Evolutionary conservation across 306 rosid species (phyloP).

Genomic region (Cucurbita argyrosperma): DNA sequence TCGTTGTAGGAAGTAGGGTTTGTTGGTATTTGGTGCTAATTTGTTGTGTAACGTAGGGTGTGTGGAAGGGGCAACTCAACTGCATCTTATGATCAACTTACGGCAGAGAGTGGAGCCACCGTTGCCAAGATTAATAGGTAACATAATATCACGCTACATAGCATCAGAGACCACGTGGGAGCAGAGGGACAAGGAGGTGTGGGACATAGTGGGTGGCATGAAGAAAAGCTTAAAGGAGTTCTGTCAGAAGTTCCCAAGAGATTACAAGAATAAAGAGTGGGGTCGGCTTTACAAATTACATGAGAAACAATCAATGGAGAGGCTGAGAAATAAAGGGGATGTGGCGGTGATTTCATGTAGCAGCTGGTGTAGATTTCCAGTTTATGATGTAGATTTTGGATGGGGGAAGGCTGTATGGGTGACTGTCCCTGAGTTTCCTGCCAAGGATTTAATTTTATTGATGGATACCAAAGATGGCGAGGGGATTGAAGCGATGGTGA

Average conservation of each 20-base stretch:
- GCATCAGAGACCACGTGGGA: not conserved
- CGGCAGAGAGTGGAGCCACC: constrained; percentile 15
- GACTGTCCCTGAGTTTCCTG: not conserved
- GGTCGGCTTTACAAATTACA: not conserved
- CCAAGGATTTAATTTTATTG: not conserved
- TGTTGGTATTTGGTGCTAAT: not conserved
- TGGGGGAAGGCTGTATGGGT: constrained; percentile 18
- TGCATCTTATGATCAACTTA: constrained; percentile 11
- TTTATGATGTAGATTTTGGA: constrained; percentile 19
- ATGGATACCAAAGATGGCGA: constrained; percentile 11
- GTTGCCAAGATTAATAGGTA: constrained; percentile 7
- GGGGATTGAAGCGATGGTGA: constrained; percentile 12
- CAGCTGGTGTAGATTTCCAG: constrained; percentile 13
- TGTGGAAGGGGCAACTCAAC: not conserved
- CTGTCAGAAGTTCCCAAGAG: not conserved
- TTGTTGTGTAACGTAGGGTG: not conserved
- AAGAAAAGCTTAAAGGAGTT: constrained; percentile 8
- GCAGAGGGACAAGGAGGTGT: not conserved
- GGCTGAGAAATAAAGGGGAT: not conserved
- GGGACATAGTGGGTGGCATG: not conserved
- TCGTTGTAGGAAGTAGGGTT: too few species aligned
- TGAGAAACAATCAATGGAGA: not conserved
- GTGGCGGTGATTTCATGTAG: too few species aligned
- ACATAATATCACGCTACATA: not conserved
- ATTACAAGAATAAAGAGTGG: not conserved